A percentile compares a stretch with the other conserved stretches of the same genome.
These are phyloP conservation scores for Colletotrichum godetiae DNA, from an alignment of 2,329 filamentous ascomycete genomes.

Conservation along the genomic window DNA sequence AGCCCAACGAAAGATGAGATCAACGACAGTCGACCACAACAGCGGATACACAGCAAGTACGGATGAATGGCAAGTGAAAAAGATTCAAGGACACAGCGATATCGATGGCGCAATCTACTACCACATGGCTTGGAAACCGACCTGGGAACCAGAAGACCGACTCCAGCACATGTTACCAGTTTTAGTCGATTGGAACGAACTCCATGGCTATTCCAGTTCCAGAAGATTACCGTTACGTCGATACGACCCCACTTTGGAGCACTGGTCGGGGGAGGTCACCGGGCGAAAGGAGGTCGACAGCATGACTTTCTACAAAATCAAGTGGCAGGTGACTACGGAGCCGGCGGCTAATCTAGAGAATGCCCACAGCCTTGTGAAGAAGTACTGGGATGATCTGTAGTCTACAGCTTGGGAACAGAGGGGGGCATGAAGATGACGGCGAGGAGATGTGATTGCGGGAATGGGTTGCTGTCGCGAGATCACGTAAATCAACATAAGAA, in stretches of 20 bases:
- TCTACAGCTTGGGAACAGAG: neutral
- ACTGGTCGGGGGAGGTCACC: constrained; percentile 1
- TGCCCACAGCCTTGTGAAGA: neutral
- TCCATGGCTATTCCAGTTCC: neutral
- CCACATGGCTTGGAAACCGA: constrained; percentile 2
- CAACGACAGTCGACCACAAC: neutral
- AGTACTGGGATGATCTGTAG: neutral
- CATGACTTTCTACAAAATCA: neutral
- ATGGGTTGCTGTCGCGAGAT: neutral
- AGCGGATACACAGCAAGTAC: neutral
- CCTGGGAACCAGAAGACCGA: neutral
- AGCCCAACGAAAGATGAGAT: neutral
- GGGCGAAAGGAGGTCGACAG: neutral
- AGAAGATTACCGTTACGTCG: neutral
- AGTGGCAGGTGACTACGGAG: neutral
- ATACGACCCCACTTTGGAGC: neutral
- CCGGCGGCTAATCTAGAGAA: constrained; percentile 4
- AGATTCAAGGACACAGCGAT: neutral
- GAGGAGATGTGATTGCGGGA: neutral
- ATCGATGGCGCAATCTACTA: neutral
- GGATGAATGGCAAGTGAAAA: neutral
- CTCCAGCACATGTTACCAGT: neutral
- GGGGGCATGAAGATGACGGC: neutral
- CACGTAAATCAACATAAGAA: no score
- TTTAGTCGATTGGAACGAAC: neutral